Percentiles rank a stretch among this genome's conserved stretches.
Conservation (phyloP, 2,329 filamentous ascomycete genomes). For the Scytalidium sp. region DNA sequence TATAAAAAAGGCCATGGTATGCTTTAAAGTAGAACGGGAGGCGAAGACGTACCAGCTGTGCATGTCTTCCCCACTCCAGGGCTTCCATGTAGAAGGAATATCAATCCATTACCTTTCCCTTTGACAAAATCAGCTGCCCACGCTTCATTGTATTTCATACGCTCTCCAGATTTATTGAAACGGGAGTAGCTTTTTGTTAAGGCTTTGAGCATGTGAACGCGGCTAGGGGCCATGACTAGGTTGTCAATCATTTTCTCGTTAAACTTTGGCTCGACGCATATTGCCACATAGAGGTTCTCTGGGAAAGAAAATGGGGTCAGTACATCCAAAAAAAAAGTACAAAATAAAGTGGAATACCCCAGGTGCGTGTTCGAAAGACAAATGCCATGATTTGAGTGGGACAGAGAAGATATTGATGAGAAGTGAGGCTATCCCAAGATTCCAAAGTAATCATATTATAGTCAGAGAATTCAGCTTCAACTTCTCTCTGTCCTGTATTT, state of each 20-base stretch:
- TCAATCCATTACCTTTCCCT: conserved; percentile 5
- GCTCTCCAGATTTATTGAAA: conserved; percentile 5
- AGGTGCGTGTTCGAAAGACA: too few species aligned
- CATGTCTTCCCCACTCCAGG: conserved; percentile 11
- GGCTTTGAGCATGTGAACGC: conserved; percentile 24
- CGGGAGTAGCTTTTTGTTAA: conserved; percentile 6
- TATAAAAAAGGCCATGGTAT: neutral
- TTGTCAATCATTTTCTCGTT: conserved; percentile 10
- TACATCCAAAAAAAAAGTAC: too few species aligned
- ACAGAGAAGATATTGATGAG: too few species aligned
- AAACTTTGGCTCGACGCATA: conserved; percentile 18
- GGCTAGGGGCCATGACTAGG: conserved; percentile 21
- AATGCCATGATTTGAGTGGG: too few species aligned
- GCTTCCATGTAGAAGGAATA: conserved; percentile 8
- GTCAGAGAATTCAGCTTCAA: too few species aligned
- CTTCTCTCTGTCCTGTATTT: too few species aligned
- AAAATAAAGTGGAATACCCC: too few species aligned
- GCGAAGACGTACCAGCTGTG: conserved; percentile 26
- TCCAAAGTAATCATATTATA: too few species aligned
- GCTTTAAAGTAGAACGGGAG: neutral
- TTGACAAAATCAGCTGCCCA: conserved; percentile 7
- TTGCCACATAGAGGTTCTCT: conserved; percentile 22
- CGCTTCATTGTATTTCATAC: conserved; percentile 7
- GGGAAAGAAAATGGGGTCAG: too few species aligned
- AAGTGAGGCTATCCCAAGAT: too few species aligned